Base-by-base conservation (phyloP, 441 rosid genomes). In the Pelargonium citronellum region DNA sequence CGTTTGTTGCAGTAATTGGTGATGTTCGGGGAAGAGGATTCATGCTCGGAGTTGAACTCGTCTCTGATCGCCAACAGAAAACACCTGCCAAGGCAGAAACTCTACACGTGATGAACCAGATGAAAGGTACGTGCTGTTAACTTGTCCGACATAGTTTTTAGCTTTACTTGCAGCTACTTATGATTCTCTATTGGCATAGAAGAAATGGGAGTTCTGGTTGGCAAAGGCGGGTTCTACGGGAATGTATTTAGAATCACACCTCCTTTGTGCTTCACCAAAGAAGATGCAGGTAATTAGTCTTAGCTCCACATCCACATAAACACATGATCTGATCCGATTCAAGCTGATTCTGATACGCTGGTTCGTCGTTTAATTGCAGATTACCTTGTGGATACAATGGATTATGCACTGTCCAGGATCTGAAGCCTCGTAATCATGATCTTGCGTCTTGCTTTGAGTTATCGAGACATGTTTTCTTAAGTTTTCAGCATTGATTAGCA, bases 241-340 rank as follows among this genome's bases (percentile, higher is more conserved):
- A 94, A 94, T 69, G 97, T 91, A 30, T 90, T 94, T 73, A 84
- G 97, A 79, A 86, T 94, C 37, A 89, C 97, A 5, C 97, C 98
- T 60, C 98, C 98, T 13, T 89, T 94, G 64, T 91, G 96, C 79
- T 88, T 93, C 80, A 87, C 91, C 11, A 81, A 86, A 72, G 83
- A 83, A 41, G 97, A 93, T 82, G 95, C 98, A 57, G 98, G 97
- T 91, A 24, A 24, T 24, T 72, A 22, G 73, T 73, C 69, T 24
- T 71, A 27, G 15, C n/a, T 47, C 55, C 27, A 24, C 2, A 24
- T 24, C 27, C 27, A 2, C 27, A 24, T 47, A 10, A 47, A 47
- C 13, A 10, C 2, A 10, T 5, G 55, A 10, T 47, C 55, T 47
- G 4, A 2, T 15, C 55, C 3, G 11, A 47, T 47, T 44, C n/a